A percentile compares a stretch with the other conserved stretches of the same genome.
Conservation (phyloP, 495 filamentous ascomycete genomes). For the Penicillium mononematosum region DNA sequence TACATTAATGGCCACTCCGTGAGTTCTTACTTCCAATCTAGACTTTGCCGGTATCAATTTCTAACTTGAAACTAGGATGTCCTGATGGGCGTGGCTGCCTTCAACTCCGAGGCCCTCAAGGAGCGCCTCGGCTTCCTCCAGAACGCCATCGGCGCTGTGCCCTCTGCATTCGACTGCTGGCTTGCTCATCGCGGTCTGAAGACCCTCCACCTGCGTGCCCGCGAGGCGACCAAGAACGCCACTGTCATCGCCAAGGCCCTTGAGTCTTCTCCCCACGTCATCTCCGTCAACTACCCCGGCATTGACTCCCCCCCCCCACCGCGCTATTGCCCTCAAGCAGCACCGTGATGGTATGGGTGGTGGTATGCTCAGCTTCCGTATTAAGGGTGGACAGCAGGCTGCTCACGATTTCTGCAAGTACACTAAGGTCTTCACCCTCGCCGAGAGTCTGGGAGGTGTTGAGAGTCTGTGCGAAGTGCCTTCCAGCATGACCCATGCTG, state of each 20-base stretch:
- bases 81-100: slow-evolving; percentile 97
- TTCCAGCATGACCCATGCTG: slow-evolving; percentile 92
- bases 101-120: slow-evolving; percentile 78
- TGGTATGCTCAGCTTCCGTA: slow-evolving; percentile 96
- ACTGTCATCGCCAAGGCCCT: slow-evolving; percentile 73
- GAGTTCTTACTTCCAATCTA: slow-evolving; percentile 18
- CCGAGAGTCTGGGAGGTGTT: slow-evolving; percentile 89
- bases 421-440: slow-evolving; percentile 87
- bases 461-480: slow-evolving; percentile 92
- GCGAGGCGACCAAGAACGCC: slow-evolving; percentile 80
- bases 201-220: slow-evolving; percentile 89
- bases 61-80: slow-evolving; percentile 66
- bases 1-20: slow-evolving; percentile 96
- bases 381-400: slow-evolving; percentile 81
- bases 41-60: neutral
- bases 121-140: slow-evolving; percentile 85
- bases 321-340: slow-evolving; percentile 79
- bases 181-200: slow-evolving; percentile 98
- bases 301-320: slow-evolving; percentile 85
- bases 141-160: slow-evolving; percentile 95
- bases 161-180: slow-evolving; percentile 95
- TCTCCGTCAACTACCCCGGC: slow-evolving; percentile 93
- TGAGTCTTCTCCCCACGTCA: slow-evolving; percentile 75
- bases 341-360: slow-evolving; percentile 94
- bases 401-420: slow-evolving; percentile 90